Evolutionary conservation across 2,329 filamentous ascomycete genomes (phyloP).

Genomic region (Colletotrichum phormii): DNA sequence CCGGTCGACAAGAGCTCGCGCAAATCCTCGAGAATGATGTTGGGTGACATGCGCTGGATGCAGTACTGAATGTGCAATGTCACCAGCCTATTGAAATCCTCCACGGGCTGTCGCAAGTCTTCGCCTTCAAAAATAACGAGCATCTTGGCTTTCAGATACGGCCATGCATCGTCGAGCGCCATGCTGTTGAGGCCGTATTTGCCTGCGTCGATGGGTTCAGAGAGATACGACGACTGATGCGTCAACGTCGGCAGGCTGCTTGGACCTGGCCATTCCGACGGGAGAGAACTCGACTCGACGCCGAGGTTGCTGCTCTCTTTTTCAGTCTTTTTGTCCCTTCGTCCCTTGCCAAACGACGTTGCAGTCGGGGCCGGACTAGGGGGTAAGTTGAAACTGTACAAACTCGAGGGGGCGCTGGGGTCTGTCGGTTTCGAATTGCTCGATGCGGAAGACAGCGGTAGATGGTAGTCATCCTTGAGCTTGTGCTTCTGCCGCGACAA

Average conservation of each 20-base stretch:
- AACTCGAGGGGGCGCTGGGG: slow-evolving; percentile 77
- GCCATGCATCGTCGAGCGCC: slow-evolving; percentile 84
- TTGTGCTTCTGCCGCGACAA: slow-evolving; percentile 84
- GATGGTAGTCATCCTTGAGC: slow-evolving; percentile 78
- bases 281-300: slow-evolving; percentile 58
- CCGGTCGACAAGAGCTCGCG: slow-evolving; percentile 82
- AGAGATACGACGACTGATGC: slow-evolving; percentile 57
- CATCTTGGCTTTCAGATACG: slow-evolving; percentile 79
- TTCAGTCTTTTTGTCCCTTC: slow-evolving; percentile 87
- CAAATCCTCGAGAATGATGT: slow-evolving; percentile 80
- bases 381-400: slow-evolving; percentile 83
- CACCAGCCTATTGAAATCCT: slow-evolving; percentile 87
- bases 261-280: slow-evolving; percentile 64
- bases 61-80: slow-evolving; percentile 82
- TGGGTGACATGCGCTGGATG: slow-evolving; percentile 77
- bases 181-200: slow-evolving; percentile 76
- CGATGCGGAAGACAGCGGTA: slow-evolving; percentile 79
- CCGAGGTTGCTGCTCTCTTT: slow-evolving; percentile 65
- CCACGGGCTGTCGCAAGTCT: slow-evolving; percentile 81
- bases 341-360: slow-evolving; percentile 80
- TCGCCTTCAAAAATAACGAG: slow-evolving; percentile 85
- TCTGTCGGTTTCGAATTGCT: slow-evolving; percentile 83
- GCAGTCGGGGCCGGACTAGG: slow-evolving; percentile 75
- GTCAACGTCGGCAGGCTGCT: slow-evolving; percentile 61
- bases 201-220: slow-evolving; percentile 64